phyloP scores from a whole-genome alignment of 1,284 basidiomycete genomes.

The Ceratobasidium papillatum region DNA sequence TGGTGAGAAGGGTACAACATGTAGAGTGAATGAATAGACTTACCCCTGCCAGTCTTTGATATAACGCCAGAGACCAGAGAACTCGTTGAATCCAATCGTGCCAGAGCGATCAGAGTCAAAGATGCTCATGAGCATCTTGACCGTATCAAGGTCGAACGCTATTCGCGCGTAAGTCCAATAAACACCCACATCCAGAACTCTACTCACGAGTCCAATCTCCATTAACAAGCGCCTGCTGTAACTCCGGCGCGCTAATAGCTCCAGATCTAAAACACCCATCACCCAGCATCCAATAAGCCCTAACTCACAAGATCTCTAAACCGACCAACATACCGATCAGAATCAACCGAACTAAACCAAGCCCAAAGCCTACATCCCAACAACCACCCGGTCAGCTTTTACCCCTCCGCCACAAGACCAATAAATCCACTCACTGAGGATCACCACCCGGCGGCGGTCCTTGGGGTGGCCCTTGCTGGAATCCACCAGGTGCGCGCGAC shows the following conservation, averaged over 20 bases:
- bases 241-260: conserved; percentile 47
- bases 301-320: not conserved
- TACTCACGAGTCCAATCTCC: conserved; percentile 48
- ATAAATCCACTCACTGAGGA: conserved; percentile 38
- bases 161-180: not conserved
- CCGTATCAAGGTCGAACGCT: conserved; percentile 49
- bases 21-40: conserved; percentile 9
- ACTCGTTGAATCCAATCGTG: conserved; percentile 51
- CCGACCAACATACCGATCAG: conserved; percentile 37
- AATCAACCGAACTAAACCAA: conserved; percentile 44
- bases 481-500: conserved; percentile 27
- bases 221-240: conserved; percentile 49
- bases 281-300: not conserved
- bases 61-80: conserved; percentile 47
- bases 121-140: conserved; percentile 51
- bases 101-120: conserved; percentile 51
- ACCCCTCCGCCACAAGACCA: not conserved
- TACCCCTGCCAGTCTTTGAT: conserved; percentile 48
- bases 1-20: not conserved
- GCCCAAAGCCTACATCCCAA: conserved; percentile 28
- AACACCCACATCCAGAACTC: not conserved
- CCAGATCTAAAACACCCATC: conserved; percentile 42
- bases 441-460: conserved; percentile 45
- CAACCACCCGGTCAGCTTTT: not conserved
- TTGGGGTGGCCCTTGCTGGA: conserved; percentile 13